These are phyloP conservation scores for Colletotrichum falcatum DNA, from an alignment of 2,329 filamentous ascomycete species.

Conservation along the genomic window DNA sequence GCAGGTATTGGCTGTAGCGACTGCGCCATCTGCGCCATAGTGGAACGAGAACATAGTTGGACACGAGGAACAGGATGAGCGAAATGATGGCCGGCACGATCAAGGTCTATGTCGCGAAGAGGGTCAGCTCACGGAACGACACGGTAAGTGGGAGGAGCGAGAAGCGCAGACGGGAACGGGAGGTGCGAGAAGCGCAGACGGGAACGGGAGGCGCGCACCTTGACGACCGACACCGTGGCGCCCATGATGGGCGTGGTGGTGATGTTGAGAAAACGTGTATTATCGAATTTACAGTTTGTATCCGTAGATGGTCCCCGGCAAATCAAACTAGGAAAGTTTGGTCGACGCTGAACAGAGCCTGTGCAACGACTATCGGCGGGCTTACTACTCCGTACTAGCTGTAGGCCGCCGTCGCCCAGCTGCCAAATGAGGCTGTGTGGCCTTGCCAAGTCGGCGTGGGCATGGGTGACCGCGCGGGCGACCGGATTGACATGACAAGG, in stretches of 20 bases:
- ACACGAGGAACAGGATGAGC: constrained; percentile 73
- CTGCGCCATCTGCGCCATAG: constrained; percentile 77
- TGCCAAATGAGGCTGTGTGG: constrained; percentile 15
- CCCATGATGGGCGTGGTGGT: constrained; percentile 47
- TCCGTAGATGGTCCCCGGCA: neutral
- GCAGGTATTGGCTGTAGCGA: constrained; percentile 80
- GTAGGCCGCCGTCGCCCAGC: constrained; percentile 16
- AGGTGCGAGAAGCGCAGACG: constrained; percentile 39
- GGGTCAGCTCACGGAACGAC: constrained; percentile 27
- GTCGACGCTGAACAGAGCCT: neutral
- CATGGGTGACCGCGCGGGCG: neutral
- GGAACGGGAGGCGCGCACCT: constrained; percentile 44
- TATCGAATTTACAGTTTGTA: constrained; percentile 2
- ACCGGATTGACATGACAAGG: constrained; percentile 29
- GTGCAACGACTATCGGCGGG: constrained; percentile 9
- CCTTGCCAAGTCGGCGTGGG: constrained; percentile 25
- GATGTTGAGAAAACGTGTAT: constrained; percentile 3
- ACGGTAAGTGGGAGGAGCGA: constrained; percentile 44
- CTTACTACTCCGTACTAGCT: constrained; percentile 10
- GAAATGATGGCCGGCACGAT: constrained; percentile 78
- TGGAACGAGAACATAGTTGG: constrained; percentile 75
- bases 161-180: constrained; percentile 11
- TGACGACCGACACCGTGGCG: constrained; percentile 51
- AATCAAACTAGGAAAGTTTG: neutral
- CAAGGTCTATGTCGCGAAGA: constrained; percentile 65